Percentiles rank a stretch among this genome's conserved stretches.
phyloP scores from a whole-genome alignment of 1,284 basidiomycete genomes.

The Heterobasidion occidentale region DNA sequence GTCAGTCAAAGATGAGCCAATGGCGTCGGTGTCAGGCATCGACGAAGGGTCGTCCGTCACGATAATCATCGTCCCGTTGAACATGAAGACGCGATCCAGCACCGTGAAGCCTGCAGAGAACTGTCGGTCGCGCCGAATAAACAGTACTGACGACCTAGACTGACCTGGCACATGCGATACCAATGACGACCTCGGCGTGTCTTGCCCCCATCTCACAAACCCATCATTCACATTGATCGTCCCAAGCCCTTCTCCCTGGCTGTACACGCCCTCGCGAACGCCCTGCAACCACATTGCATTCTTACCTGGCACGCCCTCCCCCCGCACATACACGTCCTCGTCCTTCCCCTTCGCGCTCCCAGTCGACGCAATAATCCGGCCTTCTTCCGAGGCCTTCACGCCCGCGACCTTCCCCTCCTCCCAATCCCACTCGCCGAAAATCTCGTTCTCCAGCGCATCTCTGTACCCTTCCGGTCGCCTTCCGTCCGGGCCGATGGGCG shows the following conservation, averaged over 20 bases:
- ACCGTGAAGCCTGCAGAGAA: slow-evolving; percentile 63
- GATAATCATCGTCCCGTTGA: slow-evolving; percentile 63
- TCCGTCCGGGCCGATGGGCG: slow-evolving; percentile 36
- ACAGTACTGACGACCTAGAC: background rate
- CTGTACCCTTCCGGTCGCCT: slow-evolving; percentile 38
- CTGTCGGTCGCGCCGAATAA: background rate
- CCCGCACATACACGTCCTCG: slow-evolving; percentile 18
- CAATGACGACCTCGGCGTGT: slow-evolving; percentile 42
- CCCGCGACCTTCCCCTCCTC: slow-evolving; percentile 48
- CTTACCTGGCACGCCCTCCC: slow-evolving; percentile 20
- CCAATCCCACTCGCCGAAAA: slow-evolving; percentile 63
- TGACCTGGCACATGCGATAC: slow-evolving; percentile 47
- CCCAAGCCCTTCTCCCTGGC: slow-evolving; percentile 16
- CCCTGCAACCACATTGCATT: slow-evolving; percentile 28
- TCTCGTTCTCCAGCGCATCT: slow-evolving; percentile 47
- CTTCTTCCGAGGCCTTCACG: slow-evolving; percentile 17
- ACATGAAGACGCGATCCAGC: slow-evolving; percentile 67
- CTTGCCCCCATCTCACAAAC: slow-evolving; percentile 41
- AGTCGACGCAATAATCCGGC: slow-evolving; percentile 10
- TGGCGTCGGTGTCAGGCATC: slow-evolving; percentile 42
- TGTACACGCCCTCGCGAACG: slow-evolving; percentile 14
- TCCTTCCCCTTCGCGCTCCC: slow-evolving; percentile 1
- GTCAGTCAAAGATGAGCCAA: slow-evolving; percentile 36
- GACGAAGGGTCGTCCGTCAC: slow-evolving; percentile 46
- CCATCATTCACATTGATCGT: slow-evolving; percentile 41